Conservation (phyloP, 2,329 filamentous ascomycete genomes). For the Paramyrothecium sp. region DNA sequence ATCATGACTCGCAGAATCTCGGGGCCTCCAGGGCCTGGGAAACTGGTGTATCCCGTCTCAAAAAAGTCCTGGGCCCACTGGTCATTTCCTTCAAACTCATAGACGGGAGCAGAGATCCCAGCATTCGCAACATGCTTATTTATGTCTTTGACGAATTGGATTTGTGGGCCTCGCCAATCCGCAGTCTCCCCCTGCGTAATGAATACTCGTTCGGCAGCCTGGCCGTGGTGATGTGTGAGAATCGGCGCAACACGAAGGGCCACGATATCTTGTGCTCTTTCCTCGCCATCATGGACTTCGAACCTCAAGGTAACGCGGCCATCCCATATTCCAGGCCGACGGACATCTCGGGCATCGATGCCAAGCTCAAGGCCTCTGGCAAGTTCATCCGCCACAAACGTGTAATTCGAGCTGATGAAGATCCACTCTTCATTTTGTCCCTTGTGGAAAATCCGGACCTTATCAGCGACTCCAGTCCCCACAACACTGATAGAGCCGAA, state of each 20-base stretch:
- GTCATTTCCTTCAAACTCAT: constrained; percentile 15
- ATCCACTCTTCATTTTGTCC: constrained; percentile 17
- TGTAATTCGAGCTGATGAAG: constrained; percentile 16
- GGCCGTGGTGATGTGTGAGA: constrained; percentile 32
- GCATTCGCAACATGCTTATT: background rate
- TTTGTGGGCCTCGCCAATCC: background rate
- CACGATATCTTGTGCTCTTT: constrained; percentile 20
- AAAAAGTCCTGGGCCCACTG: constrained; percentile 38
- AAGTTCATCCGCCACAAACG: constrained; percentile 25
- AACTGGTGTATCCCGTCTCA: constrained; percentile 35
- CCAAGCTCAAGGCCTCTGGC: constrained; percentile 27
- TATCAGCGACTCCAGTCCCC: constrained; percentile 7
- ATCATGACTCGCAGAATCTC: constrained; percentile 29
- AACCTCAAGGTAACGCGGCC: constrained; percentile 26
- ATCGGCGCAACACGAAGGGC: constrained; percentile 31
- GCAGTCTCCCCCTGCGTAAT: constrained; percentile 3
- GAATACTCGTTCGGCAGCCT: constrained; percentile 22
- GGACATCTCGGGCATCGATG: constrained; percentile 30
- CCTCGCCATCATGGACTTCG: constrained; percentile 19
- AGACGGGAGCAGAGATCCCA: constrained; percentile 2
- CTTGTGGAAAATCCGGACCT: constrained; percentile 26
- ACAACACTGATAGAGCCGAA: constrained; percentile 13
- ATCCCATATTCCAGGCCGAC: constrained; percentile 19
- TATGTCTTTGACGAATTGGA: constrained; percentile 5
- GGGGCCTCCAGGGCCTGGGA: constrained; percentile 32